Evolutionary conservation across 805 yeast species (phyloP).

Genomic region (Pichia rugopelliculosa): DNA sequence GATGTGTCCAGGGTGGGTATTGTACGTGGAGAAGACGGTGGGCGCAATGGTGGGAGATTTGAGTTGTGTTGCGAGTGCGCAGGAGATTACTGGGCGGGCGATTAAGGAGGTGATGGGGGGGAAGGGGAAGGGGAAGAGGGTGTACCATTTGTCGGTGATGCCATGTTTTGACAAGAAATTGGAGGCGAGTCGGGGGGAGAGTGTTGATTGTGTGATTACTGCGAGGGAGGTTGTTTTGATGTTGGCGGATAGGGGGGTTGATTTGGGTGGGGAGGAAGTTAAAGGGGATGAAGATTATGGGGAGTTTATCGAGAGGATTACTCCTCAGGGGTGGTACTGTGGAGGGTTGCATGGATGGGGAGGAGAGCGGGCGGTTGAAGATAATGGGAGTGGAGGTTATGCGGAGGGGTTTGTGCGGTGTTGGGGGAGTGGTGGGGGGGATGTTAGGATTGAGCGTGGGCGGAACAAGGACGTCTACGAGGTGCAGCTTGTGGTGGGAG

Average conservation of each 20-base stretch:
- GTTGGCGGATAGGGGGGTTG: conserved; percentile 44
- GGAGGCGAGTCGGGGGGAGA: conserved; percentile 74
- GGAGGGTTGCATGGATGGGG: conserved; percentile 84
- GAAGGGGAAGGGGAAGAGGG: conserved; percentile 30
- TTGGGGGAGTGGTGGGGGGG: conserved; percentile 11
- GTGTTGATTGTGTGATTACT: conserved; percentile 92
- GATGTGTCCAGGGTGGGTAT: conserved; percentile 93
- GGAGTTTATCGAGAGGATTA: conserved; percentile 33
- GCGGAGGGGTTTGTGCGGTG: conserved; percentile 16
- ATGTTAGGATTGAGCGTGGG: conserved; percentile 44
- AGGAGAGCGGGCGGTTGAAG: conserved; percentile 82
- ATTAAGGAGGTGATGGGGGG: conserved; percentile 45
- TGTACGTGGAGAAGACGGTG: conserved; percentile 93
- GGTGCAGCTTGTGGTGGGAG: conserved; percentile 40
- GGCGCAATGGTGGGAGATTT: conserved; percentile 69
- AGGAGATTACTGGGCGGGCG: conserved; percentile 81
- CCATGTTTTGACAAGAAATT: conserved; percentile 96
- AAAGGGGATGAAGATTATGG: conserved; percentile 77
- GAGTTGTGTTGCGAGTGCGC: conserved; percentile 79
- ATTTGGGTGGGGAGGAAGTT: conserved; percentile 44
- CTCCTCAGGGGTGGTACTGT: conserved; percentile 82
- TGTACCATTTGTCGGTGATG: conserved; percentile 85
- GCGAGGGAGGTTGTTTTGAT: conserved; percentile 65
- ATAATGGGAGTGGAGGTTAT: conserved; percentile 41
- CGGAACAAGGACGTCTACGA: conserved; percentile 75